These are phyloP conservation scores for Cymbidium sinense DNA, from an alignment of 106 monocot species.

Conservation along the genomic window DNA sequence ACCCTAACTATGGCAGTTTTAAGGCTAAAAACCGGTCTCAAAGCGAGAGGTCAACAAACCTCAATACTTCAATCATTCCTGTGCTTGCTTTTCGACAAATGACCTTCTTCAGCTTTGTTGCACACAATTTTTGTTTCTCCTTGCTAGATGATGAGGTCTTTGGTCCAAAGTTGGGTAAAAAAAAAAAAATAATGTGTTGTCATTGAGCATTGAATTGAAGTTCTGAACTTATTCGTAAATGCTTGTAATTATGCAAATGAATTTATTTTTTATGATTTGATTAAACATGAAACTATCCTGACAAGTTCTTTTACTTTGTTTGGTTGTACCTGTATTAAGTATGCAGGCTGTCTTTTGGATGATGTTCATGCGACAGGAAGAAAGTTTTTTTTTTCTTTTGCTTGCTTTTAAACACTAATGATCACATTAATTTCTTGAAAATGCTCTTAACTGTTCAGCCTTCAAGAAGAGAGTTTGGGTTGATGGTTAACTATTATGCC, in stretches of 20 bases:
- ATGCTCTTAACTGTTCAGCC: slow-evolving; percentile 44
- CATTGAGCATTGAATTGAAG: background rate
- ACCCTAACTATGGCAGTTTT: too few species aligned
- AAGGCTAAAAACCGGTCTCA: too few species aligned
- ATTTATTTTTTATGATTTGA: slow-evolving; percentile 3
- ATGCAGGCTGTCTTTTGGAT: background rate
- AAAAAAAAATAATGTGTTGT: background rate
- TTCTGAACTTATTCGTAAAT: background rate
- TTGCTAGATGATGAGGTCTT: background rate
- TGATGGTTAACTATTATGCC: slow-evolving; percentile 92
- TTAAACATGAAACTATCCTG: background rate
- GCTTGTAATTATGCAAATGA: background rate
- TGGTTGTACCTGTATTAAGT: background rate
- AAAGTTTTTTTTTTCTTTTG: background rate
- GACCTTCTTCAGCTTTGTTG: background rate
- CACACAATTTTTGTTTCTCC: background rate
- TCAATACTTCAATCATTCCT: too few species aligned
- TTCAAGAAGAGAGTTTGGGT: slow-evolving; percentile 81
- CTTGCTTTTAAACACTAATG: background rate
- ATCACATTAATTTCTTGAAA: slow-evolving; percentile 8
- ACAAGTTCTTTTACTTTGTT: background rate
- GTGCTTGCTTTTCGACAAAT: too few species aligned
- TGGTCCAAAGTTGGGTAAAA: background rate
- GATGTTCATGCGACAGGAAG: background rate
- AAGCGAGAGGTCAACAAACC: too few species aligned